Conservation (phyloP, 768 basidiomycete species). For the Lentinus tigrinus region DNA sequence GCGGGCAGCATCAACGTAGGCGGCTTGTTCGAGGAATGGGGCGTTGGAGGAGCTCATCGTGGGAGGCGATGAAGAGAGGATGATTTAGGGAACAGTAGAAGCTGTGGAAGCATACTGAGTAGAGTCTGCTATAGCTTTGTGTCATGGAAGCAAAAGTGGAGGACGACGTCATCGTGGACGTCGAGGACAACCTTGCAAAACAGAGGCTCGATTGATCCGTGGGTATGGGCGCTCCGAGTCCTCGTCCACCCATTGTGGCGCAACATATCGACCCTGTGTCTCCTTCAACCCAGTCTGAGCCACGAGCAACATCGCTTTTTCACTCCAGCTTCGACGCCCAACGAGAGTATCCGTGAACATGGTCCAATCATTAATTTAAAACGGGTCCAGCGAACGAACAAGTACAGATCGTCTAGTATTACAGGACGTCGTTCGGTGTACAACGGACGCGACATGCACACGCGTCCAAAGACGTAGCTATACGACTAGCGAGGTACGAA, state of each 20-base stretch:
- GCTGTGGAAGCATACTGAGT: no score
- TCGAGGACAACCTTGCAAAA: no score
- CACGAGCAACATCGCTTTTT: no score
- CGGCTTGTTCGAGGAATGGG: conserved; percentile 1
- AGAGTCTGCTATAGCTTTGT: no score
- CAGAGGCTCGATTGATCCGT: no score
- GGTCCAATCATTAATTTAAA: conserved; percentile 10
- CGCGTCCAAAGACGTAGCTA: conserved; percentile 17
- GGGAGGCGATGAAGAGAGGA: not conserved
- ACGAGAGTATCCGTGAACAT: no score
- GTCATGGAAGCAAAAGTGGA: no score
- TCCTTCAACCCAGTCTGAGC: no score
- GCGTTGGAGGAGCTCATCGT: not conserved
- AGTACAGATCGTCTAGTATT: conserved; percentile 22
- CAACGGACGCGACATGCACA: conserved; percentile 15
- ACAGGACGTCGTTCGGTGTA: conserved; percentile 20
- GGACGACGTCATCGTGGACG: no score
- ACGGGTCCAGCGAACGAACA: conserved; percentile 17
- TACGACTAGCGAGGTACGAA: conserved; percentile 19
- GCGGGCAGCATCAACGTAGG: conserved; percentile 2
- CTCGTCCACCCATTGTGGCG: not conserved
- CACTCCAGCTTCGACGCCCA: no score
- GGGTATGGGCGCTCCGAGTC: no score
- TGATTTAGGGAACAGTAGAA: not conserved
- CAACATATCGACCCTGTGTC: not conserved